Evolutionary conservation across 73 alveolate species (phyloP).

Genomic region (Blepharisma japonicum): DNA sequence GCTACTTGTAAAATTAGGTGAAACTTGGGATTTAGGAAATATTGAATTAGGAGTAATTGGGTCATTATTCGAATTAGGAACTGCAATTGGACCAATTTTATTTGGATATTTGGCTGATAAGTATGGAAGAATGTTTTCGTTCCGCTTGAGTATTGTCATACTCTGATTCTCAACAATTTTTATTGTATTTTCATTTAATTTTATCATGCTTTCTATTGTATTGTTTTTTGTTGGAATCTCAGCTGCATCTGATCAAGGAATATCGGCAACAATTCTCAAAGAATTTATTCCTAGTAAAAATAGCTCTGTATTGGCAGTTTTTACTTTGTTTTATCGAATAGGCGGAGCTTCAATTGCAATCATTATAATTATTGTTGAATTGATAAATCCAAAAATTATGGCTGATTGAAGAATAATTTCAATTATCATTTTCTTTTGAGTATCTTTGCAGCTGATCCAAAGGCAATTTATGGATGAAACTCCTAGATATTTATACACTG

Average conservation of each 20-base stretch:
- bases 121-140: not conserved
- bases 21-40: not conserved
- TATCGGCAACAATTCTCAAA: not conserved
- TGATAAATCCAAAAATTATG: not conserved
- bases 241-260: not conserved
- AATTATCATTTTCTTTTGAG: not conserved
- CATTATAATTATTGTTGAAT: not conserved
- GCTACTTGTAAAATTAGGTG: not conserved
- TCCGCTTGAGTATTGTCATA: not conserved
- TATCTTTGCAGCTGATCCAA: not conserved
- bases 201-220: not conserved
- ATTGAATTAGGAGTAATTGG: not conserved
- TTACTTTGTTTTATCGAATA: not conserved
- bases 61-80: not conserved
- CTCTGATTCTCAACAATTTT: not conserved
- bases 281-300: slow-evolving; percentile 10
- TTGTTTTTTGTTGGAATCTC: not conserved
- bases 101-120: not conserved
- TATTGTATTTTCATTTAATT: not conserved
- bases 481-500: not conserved
- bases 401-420: slow-evolving; percentile 8
- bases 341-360: not conserved
- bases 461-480: slow-evolving; percentile 4
- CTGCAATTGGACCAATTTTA: not conserved
- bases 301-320: not conserved